Base-by-base conservation (phyloP, 306 rosid genomes). In the Amphicarpaea edgeworthii region DNA sequence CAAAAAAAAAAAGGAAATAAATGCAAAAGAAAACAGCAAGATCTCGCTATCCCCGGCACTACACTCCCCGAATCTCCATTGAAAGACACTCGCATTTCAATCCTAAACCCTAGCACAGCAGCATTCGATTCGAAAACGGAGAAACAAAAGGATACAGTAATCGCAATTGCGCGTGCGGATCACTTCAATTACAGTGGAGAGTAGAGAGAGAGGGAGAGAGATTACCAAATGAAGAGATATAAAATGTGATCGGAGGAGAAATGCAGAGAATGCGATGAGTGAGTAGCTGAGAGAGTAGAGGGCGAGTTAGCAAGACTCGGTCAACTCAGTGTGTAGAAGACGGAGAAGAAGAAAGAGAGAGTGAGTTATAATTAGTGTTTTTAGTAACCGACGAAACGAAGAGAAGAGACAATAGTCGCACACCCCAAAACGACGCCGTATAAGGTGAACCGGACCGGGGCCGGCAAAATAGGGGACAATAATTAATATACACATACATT, bases 391-490 rank as follows among this genome's bases (percentile, higher is more conserved):
- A 87, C 84, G 77, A 59, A 30, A 59, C 6, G 17, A 76, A 20
- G 40, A 15, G 24, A 12, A 20, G 68, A 70, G 70, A 75, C 75
- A 70, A 21, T 43, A 79, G 81, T 55, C 81, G 79, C 68, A 62
- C 66, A 47, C 10, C 21, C 28, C 26, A 54, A 81, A 76, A 82
- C 85, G 85, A 70, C 70, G 85, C 32, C 85, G 85, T 70, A 41
- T 53, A 12, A 15, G 37, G 57, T 51, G 42, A 49, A 70, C 34
- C 77, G 71, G 79, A 71, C 82, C 78, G 64, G 53, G 80, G 96
- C 92, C 98, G 97, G 98, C 96, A 85, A 62, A 77, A 50, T 74
- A 66, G 60, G 53, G 72, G 77, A 32, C 32, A 21, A 75, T 68
- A 74, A 66, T 55, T 57, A 80, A 34, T 38, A 64, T 19, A 19